Evolutionary conservation across 257 asterid species (phyloP).

Genomic region (Nicotiana tomentosiformis): DNA sequence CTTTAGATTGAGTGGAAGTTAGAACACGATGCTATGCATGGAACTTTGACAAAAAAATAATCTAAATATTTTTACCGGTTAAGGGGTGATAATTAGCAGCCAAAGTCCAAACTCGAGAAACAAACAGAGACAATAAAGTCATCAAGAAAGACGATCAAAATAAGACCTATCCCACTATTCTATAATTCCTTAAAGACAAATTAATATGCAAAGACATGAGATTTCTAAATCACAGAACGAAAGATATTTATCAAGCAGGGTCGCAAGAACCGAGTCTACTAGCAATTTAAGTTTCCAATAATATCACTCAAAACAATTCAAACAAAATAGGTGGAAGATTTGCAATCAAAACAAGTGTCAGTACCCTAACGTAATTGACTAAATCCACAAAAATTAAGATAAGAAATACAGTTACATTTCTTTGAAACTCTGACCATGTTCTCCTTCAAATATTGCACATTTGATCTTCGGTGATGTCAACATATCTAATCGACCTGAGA

Average conservation of each 20-base stretch:
- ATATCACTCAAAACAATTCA: background rate
- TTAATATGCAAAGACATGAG: background rate
- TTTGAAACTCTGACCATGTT: background rate
- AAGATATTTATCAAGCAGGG: background rate
- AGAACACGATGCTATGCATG: too few species aligned
- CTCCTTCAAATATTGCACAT: background rate
- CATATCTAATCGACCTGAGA: background rate
- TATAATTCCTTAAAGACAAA: background rate
- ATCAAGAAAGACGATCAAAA: background rate
- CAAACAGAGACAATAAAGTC: background rate
- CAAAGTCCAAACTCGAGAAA: background rate
- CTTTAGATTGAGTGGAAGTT: background rate
- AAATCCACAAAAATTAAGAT: background rate
- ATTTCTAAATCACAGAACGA: background rate
- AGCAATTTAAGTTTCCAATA: background rate
- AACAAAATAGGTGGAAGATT: background rate
- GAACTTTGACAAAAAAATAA: too few species aligned
- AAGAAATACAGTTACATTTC: conserved; percentile 1
- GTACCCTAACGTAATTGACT: background rate
- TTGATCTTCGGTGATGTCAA: background rate
- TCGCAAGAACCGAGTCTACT: background rate
- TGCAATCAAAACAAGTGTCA: background rate
- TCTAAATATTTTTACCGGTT: background rate
- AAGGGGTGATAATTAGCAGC: background rate
- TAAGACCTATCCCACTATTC: background rate